phyloP scores from a whole-genome alignment of 1,284 basidiomycete genomes.

The Hemileia vastatrix region DNA sequence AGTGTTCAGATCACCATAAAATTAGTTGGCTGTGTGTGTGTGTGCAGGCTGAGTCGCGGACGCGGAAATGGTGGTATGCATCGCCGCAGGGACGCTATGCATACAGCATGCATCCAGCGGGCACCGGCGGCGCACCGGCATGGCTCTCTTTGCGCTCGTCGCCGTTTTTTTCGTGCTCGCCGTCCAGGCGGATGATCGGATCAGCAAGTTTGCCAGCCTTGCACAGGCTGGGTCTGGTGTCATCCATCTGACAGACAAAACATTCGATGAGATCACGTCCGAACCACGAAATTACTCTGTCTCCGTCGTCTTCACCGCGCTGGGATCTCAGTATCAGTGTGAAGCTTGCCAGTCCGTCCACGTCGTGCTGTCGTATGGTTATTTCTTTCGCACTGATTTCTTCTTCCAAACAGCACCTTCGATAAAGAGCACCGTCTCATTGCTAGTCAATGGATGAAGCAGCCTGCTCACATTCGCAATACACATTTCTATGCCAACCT shows the following conservation, averaged over 20 bases:
- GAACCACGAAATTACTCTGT: slow-evolving; percentile 68
- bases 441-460: slow-evolving; percentile 65
- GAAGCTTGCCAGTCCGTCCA: slow-evolving; percentile 47
- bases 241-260: slow-evolving; percentile 63
- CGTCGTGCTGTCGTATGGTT: not conserved
- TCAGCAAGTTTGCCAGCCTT: slow-evolving; percentile 8
- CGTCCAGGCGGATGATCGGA: too few relatives aligned
- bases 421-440: slow-evolving; percentile 68
- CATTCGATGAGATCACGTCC: slow-evolving; percentile 61
- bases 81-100: too few relatives aligned
- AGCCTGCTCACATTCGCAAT: slow-evolving; percentile 56
- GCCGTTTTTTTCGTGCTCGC: too few relatives aligned
- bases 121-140: too few relatives aligned
- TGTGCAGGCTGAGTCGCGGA: too few relatives aligned
- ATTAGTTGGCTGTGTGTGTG: too few relatives aligned
- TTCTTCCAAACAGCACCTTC: slow-evolving; percentile 57
- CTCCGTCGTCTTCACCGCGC: slow-evolving; percentile 71
- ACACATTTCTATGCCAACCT: slow-evolving; percentile 82
- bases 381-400: not conserved
- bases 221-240: slow-evolving; percentile 49
- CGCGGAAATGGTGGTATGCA: too few relatives aligned
- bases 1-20: too few relatives aligned
- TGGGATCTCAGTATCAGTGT: slow-evolving; percentile 61
- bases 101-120: too few relatives aligned
- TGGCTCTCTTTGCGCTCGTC: too few relatives aligned